A percentile compares a stretch with the other conserved stretches of the same genome.
Evolutionary conservation across 2,329 filamentous ascomycete species (phyloP).

Genomic region (Aspergillus sergii): DNA sequence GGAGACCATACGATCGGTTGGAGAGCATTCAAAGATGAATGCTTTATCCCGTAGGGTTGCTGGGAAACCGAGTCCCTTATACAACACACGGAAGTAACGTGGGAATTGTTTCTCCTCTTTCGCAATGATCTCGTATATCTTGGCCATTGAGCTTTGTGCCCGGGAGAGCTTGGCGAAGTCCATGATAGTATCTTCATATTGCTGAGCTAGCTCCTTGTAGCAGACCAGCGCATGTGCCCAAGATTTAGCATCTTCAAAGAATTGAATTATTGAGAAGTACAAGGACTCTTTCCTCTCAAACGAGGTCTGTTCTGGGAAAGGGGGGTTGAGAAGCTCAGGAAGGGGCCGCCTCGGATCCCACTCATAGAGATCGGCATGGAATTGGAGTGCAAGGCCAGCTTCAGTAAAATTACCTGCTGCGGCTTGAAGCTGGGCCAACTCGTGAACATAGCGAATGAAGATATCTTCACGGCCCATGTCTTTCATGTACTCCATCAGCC

Average conservation of each 20-base stretch:
- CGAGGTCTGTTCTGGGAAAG: conserved; percentile 78
- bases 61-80: conserved; percentile 87
- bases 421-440: conserved; percentile 77
- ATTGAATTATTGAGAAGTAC: conserved; percentile 92
- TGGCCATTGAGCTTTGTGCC: conserved; percentile 86
- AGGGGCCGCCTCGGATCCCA: conserved; percentile 77
- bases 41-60: conserved; percentile 80
- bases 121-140: conserved; percentile 84
- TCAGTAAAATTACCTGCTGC: conserved; percentile 79
- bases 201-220: conserved; percentile 86
- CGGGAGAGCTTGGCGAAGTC: conserved; percentile 91
- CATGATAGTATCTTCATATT: conserved; percentile 87
- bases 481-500: conserved; percentile 92
- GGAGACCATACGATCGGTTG: conserved; percentile 73
- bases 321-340: conserved; percentile 69
- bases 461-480: conserved; percentile 98
- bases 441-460: conserved; percentile 93
- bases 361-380: conserved; percentile 90
- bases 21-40: conserved; percentile 84
- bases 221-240: conserved; percentile 87
- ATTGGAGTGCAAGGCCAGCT: conserved; percentile 81
- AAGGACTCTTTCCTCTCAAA: conserved; percentile 92
- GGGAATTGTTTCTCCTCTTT: conserved; percentile 77
- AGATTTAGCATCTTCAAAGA: conserved; percentile 91
- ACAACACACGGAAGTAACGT: conserved; percentile 89